A percentile compares a stretch with the other conserved stretches of the same genome.
Conservation (phyloP, 352 stramenopile species). For the Pythium sukuiense region DNA sequence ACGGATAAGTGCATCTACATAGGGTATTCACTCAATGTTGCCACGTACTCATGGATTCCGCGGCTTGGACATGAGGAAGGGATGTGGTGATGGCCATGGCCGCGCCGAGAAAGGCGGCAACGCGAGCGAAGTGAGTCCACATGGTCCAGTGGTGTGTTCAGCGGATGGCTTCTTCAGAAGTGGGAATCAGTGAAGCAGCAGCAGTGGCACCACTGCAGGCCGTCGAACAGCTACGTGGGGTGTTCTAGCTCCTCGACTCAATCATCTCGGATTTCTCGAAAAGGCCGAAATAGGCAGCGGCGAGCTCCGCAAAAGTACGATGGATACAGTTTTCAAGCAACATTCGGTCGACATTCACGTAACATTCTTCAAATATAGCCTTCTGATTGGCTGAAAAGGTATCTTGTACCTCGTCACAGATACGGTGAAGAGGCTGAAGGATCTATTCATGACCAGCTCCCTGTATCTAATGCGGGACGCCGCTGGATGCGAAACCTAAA, state of each 20-base stretch:
- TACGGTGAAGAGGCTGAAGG: neutral
- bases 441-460: slow-evolving; percentile 10
- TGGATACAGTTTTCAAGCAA: slow-evolving; percentile 3
- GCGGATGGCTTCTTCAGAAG: slow-evolving; percentile 13
- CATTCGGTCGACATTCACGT: slow-evolving; percentile 13
- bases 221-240: neutral
- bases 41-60: neutral
- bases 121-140: slow-evolving; percentile 27
- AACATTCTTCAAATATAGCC: neutral
- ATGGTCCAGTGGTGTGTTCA: slow-evolving; percentile 12
- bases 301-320: neutral
- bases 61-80: neutral
- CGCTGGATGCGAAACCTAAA: neutral
- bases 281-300: neutral
- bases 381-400: slow-evolving; percentile 26
- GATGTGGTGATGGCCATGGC: neutral
- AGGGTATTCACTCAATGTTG: too few relatives aligned
- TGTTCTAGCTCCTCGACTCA: neutral
- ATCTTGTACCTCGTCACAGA: slow-evolving; percentile 2
- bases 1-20: too few relatives aligned
- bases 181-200: slow-evolving; percentile 6
- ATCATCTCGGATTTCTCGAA: neutral
- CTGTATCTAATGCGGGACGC: neutral
- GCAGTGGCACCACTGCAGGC: too few relatives aligned
- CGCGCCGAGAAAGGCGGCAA: slow-evolving; percentile 20